Percentiles rank a stretch among this genome's conserved stretches.
Conservation (phyloP, 352 stramenopile genomes). For the Aphanomyces invadans region DNA sequence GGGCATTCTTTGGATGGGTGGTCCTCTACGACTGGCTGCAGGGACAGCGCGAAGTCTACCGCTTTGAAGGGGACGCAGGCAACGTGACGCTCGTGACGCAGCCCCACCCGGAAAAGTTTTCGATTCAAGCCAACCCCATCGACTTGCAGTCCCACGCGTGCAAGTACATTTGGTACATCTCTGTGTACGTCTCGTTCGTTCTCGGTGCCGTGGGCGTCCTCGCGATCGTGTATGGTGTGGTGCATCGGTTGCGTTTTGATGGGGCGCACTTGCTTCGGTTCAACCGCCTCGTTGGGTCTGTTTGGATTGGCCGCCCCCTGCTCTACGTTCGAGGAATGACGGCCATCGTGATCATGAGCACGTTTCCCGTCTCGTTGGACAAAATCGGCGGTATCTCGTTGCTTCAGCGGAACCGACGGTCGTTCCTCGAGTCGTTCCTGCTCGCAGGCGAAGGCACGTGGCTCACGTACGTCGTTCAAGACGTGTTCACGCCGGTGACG, state of each 20-base stretch:
- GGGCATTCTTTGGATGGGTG: constrained; percentile 18
- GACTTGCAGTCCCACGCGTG: constrained; percentile 10
- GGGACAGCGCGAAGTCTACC: neutral
- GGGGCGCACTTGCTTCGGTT: neutral
- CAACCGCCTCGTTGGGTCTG: constrained; percentile 2
- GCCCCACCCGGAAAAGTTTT: neutral
- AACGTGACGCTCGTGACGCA: neutral
- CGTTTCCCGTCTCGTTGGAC: neutral
- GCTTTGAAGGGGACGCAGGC: neutral
- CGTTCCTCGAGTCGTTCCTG: neutral
- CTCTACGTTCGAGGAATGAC: constrained; percentile 5
- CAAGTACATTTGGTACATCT: constrained; percentile 14
- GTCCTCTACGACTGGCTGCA: constrained; percentile 21
- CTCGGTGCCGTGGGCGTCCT: neutral
- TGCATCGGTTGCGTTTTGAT: neutral
- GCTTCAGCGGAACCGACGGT: neutral
- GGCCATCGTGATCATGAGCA: constrained; percentile 9
- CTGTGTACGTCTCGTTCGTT: neutral
- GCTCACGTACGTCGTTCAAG: constrained; percentile 10
- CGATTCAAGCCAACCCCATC: neutral
- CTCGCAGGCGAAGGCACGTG: constrained; percentile 7
- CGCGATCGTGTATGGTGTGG: neutral
- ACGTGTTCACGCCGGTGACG: neutral
- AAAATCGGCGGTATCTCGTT: neutral
- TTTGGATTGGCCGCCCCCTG: constrained; percentile 16